These are phyloP conservation scores for Colletotrichum viniferum DNA, from an alignment of 2,329 filamentous ascomycete genomes.

Conservation along the genomic window DNA sequence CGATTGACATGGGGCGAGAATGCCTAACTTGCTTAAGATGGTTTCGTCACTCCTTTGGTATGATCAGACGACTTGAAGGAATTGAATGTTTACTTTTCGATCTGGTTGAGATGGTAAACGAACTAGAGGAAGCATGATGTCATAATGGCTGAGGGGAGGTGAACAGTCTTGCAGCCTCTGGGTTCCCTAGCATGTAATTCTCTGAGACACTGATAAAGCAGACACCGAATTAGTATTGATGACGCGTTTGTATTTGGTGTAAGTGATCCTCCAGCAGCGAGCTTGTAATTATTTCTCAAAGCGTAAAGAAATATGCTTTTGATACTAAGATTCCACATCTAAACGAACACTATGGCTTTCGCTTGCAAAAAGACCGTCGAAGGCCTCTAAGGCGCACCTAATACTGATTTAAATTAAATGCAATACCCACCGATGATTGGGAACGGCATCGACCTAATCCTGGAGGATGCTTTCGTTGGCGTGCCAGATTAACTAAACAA, in stretches of 20 bases:
- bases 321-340: not conserved
- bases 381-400: not conserved
- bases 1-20: not conserved
- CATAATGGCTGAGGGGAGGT: not conserved
- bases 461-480: not conserved
- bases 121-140: not conserved
- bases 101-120: not conserved
- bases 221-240: not conserved
- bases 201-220: not conserved
- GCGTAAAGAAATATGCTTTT: too few relatives aligned
- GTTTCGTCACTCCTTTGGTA: not conserved
- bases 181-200: not conserved
- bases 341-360: not conserved
- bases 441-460: not conserved
- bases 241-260: not conserved
- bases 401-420: not conserved
- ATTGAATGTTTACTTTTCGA: not conserved
- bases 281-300: too few relatives aligned
- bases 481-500: not conserved
- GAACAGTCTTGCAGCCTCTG: not conserved
- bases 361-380: not conserved
- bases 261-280: too few relatives aligned
- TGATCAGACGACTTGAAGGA: not conserved
- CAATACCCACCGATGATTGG: not conserved
- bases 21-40: not conserved